Evolutionary conservation across 2,329 filamentous ascomycete species (phyloP).

Genomic region (Zelopaecilomyces penicillatus): DNA sequence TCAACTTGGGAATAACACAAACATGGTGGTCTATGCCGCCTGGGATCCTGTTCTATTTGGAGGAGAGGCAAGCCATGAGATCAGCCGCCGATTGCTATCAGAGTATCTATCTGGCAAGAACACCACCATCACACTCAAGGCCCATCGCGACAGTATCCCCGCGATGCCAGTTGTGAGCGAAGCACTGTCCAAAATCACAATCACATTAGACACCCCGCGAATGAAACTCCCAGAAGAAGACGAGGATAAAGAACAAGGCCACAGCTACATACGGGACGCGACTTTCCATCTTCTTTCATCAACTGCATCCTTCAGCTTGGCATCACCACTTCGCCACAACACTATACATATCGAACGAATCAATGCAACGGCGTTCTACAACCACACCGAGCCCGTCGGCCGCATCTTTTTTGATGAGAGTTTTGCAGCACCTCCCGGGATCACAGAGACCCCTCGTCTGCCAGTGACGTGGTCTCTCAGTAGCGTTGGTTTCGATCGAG

Average conservation of each 20-base stretch:
- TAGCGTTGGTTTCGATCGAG: conserved; percentile 73
- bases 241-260: conserved; percentile 27
- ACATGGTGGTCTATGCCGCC: conserved; percentile 56
- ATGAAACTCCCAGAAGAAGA: conserved; percentile 48
- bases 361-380: conserved; percentile 80
- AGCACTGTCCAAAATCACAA: conserved; percentile 61
- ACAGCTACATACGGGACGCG: conserved; percentile 73
- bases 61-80: conserved; percentile 50
- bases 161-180: conserved; percentile 61
- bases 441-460: conserved; percentile 63
- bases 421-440: conserved; percentile 69
- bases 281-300: conserved; percentile 83
- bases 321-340: conserved; percentile 66
- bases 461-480: conserved; percentile 75
- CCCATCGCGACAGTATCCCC: conserved; percentile 67
- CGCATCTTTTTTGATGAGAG: conserved; percentile 65
- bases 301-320: conserved; percentile 73
- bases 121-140: conserved; percentile 65
- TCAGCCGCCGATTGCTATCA: conserved; percentile 68
- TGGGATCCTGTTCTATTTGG: conserved; percentile 64
- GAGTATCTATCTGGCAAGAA: conserved; percentile 85
- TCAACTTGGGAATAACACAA: conserved; percentile 60
- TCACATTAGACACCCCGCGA: conserved; percentile 64
- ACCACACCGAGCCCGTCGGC: conserved; percentile 69
- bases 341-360: conserved; percentile 70